Base-by-base conservation (phyloP, 2,329 filamentous ascomycete genomes). In the Colletotrichum limetticola region DNA sequence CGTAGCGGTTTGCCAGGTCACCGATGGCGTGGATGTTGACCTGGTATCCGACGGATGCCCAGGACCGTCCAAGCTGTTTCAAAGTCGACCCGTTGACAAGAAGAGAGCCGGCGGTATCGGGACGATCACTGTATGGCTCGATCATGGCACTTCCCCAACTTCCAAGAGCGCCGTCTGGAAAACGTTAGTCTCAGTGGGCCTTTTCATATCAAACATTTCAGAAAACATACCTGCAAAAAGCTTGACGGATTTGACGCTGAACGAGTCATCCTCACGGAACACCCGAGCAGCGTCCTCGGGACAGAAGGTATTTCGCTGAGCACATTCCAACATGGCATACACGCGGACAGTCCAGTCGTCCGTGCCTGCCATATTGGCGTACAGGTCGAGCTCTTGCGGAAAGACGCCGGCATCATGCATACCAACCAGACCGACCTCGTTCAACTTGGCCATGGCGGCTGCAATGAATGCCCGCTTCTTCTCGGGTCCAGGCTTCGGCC, bases 21-120 rank as follows among this genome's bases (percentile, higher is more conserved):
- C 92, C 92, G 71, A 94, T 94, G 60, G 91, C 92, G 79, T 94
- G 92, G 72, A 94, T 92, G 77, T 92, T 92, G 68, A 94, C 91
- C 78, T 94, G 92, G 76, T 87, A 93, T 14, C 90, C 90, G 46
- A 85, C 85, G 2, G 81, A 81, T 19, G 91, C 87, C 92, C 92
- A 94, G 32, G 87, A 80, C 12, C 81, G 82, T 3, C 91, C 85
- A 11, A 92, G 82, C 6, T 83, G 78, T 0, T 85, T 86, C 65
- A 94, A 83, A 4, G 87, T 86, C 0, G 87, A 88, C n/a, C 88
- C 87, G 78, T 92, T 92, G 66, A 93, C 89, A 37, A 94, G 86
- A 62, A 94, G 88, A 0, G 91, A 92, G 14, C 92, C 92, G 0
- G 86, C 88, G 0, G 87, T 90, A 71, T 87, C 86, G 2, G 88